Evolutionary conservation across 805 yeast genomes (phyloP).

Genomic region (Candida andamanensis): DNA sequence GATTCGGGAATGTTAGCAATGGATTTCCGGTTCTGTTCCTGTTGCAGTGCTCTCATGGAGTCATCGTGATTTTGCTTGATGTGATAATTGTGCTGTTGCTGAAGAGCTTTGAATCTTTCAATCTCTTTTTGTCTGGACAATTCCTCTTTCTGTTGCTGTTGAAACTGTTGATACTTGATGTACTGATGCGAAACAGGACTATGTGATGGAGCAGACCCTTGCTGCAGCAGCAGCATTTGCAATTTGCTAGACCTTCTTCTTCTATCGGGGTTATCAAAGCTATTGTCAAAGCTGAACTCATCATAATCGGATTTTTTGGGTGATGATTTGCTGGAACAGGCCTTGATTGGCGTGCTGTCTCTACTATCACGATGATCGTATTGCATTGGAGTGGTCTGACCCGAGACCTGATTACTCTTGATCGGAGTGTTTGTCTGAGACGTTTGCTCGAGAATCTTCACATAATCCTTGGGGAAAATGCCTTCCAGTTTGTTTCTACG

Average conservation of each 20-base stretch:
- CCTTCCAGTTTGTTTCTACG: slow-evolving; percentile 80
- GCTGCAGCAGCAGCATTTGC: slow-evolving; percentile 1
- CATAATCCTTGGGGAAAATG: slow-evolving; percentile 83
- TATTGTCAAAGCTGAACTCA: slow-evolving; percentile 19
- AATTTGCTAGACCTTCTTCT: neutral
- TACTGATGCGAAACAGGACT: too few species aligned
- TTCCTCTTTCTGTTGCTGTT: slow-evolving; percentile 11
- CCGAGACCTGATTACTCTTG: too few species aligned
- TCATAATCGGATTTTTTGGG: slow-evolving; percentile 10
- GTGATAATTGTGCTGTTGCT: slow-evolving; percentile 27
- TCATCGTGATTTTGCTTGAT: slow-evolving; percentile 14
- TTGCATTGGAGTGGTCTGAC: slow-evolving; percentile 9
- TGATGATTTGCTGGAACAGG: slow-evolving; percentile 5
- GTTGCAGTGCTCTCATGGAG: slow-evolving; percentile 11
- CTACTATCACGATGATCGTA: slow-evolving; percentile 1
- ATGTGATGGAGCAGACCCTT: slow-evolving; percentile 1
- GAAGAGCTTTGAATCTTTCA: slow-evolving; percentile 24
- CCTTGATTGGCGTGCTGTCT: slow-evolving; percentile 12
- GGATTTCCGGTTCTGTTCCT: slow-evolving; percentile 11
- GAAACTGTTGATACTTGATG: neutral
- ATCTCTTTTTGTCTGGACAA: slow-evolving; percentile 24
- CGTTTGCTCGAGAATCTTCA: slow-evolving; percentile 46
- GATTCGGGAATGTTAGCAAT: slow-evolving; percentile 9
- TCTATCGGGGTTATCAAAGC: slow-evolving; percentile 16
- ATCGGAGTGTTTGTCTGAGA: slow-evolving; percentile 11